phyloP scores from a whole-genome alignment of 371 early-diverging fungal species.

The Mortierella sp. region DNA sequence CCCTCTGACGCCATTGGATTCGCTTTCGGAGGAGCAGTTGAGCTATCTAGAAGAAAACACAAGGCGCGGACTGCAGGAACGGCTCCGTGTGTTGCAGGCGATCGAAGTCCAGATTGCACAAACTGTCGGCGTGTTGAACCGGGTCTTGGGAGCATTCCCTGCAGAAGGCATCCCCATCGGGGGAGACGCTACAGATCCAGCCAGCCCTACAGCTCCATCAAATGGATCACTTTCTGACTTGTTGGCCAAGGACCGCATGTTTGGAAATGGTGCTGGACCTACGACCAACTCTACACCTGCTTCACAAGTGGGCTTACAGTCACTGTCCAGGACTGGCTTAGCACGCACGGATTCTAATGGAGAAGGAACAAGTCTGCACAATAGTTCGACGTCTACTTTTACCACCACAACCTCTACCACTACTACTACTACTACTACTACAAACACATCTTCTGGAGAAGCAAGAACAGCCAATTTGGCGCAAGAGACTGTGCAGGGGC shows the following conservation, averaged over 20 bases:
- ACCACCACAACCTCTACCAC: too few species aligned
- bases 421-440: too few species aligned
- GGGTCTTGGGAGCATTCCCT: slow-evolving; percentile 62
- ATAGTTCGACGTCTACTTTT: too few species aligned
- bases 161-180: slow-evolving; percentile 21
- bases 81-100: slow-evolving; percentile 65
- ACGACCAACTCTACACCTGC: slow-evolving; percentile 2
- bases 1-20: slow-evolving; percentile 47
- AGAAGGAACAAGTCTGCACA: not conserved
- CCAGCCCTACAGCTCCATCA: slow-evolving; percentile 23
- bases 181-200: slow-evolving; percentile 31
- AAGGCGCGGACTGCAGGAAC: slow-evolving; percentile 66
- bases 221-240: not conserved
- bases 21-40: slow-evolving; percentile 70
- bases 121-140: slow-evolving; percentile 66
- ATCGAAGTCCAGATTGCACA: slow-evolving; percentile 74
- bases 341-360: slow-evolving; percentile 1
- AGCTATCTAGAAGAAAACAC: slow-evolving; percentile 62
- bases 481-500: not conserved
- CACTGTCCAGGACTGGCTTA: slow-evolving; percentile 1
- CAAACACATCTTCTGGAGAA: too few species aligned
- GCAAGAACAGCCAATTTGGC: too few species aligned
- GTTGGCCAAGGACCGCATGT: slow-evolving; percentile 19
- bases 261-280: slow-evolving; percentile 1
- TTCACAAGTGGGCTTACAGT: slow-evolving; percentile 24